A percentile compares a stretch with the other conserved stretches of the same genome.
Evolutionary conservation across 768 basidiomycete species (phyloP).

Genomic region (Sporobolomyces pararoseus): DNA sequence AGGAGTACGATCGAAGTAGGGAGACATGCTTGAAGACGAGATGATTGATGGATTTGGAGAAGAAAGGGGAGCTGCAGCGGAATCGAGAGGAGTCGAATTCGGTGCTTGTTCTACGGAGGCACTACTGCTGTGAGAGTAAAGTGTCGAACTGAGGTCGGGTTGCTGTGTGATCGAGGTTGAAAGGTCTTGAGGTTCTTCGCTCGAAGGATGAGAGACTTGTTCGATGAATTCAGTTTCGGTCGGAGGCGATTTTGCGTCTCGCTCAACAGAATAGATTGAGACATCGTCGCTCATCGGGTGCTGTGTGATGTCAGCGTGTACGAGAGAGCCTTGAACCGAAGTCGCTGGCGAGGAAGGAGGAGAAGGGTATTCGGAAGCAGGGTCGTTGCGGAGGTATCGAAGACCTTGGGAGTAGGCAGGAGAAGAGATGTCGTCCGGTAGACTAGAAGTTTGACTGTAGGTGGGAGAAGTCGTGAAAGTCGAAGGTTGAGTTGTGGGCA

Average conservation of each 20-base stretch:
- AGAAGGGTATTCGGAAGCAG: slow-evolving; percentile 16
- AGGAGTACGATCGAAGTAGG: background rate
- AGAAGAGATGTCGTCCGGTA: background rate
- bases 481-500: background rate
- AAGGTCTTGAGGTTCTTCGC: background rate
- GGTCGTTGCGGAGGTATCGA: background rate
- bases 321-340: background rate
- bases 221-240: background rate
- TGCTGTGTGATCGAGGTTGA: too few relatives aligned
- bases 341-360: slow-evolving; percentile 13
- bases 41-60: background rate
- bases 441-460: background rate
- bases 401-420: background rate
- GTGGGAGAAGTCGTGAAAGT: background rate
- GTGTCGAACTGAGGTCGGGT: too few relatives aligned
- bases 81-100: background rate
- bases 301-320: background rate
- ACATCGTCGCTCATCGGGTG: background rate
- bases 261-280: background rate
- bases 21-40: background rate
- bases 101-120: too few relatives aligned
- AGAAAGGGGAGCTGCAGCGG: background rate
- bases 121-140: too few relatives aligned
- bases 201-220: background rate
- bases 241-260: background rate